A percentile compares a stretch with the other conserved stretches of the same genome.
These are phyloP conservation scores for Silene noctiflora DNA, from an alignment of 179 eudicot genomes.

Conservation along the genomic window DNA sequence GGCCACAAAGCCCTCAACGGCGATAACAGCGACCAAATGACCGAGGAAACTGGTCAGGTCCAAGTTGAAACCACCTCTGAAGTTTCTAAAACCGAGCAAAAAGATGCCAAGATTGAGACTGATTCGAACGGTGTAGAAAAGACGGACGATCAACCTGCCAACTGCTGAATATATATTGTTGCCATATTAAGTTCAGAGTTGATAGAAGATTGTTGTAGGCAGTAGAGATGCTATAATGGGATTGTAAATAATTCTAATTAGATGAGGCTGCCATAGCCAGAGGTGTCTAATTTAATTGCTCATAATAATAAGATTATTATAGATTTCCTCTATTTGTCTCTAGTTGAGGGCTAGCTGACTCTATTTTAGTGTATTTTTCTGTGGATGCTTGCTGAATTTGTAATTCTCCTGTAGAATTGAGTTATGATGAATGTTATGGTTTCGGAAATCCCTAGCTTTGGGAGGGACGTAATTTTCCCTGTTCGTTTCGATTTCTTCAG, in stretches of 20 bases:
- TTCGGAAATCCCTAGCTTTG: background rate
- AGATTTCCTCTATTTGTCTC: constrained; percentile 7
- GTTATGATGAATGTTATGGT: constrained; percentile 8
- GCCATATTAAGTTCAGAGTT: constrained; percentile 18
- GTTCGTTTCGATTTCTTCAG: no score
- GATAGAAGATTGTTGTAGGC: constrained; percentile 32
- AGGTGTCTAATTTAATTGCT: constrained; percentile 31
- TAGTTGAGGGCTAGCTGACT: constrained; percentile 14
- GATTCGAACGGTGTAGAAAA: background rate
- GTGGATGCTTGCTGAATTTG: constrained; percentile 10
- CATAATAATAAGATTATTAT: constrained; percentile 22
- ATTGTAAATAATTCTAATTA: constrained; percentile 39
- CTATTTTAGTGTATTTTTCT: constrained; percentile 9
- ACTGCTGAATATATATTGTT: constrained; percentile 26
- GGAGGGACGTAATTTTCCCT: no score
- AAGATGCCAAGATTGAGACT: background rate
- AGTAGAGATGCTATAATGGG: constrained; percentile 22
- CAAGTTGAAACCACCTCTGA: constrained; percentile 12
- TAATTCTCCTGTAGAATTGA: constrained; percentile 6
- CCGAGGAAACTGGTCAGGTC: constrained; percentile 6
- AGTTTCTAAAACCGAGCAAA: background rate
- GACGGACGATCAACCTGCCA: constrained; percentile 27
- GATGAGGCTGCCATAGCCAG: constrained; percentile 26
- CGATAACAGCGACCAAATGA: background rate
- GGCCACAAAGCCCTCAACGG: constrained; percentile 7